Base-by-base conservation (phyloP, 371 early-diverging fungal species). In the Hamiltosporidium magnivora region DNA sequence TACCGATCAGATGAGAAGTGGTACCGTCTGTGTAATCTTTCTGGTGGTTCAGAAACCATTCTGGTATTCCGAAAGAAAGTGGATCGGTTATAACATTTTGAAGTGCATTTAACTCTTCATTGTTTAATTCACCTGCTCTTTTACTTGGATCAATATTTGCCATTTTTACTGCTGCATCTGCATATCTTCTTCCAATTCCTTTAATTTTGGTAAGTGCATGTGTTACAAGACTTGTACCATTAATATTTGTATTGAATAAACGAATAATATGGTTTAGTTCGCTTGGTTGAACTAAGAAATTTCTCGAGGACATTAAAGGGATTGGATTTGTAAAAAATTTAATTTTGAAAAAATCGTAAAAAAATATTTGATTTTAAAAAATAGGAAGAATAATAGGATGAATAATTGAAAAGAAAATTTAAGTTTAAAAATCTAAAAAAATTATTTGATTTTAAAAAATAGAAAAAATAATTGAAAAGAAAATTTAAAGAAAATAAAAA, bases 181-280 rank as follows among this genome's bases (percentile, higher is more conserved):
- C 85, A 85, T 92, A 92, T 80, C 97, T 88, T 73, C 91, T 88
- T 85, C 97, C 97, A 69, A 93, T 88, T 86, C 97, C 97, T 87
- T 89, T 90, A 85, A 96, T 94, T 83, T 86, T 84, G 72, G 93
- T 94, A 80, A 96, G 82, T 79, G 97, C 93, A 85, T 87, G 90
- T 85, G 88, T 87, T 80, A 93, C 85, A 85, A 90, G 92, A 77
- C 86, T 85, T 83, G 88, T 89, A 73, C 97, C 97, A 83, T 96
- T 91, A 80, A 96, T 88, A 87, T 96, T 96, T 84, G 97, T 96
- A 88, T 96, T 96, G 83, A 92, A 89, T 67, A 96, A 86, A 92
- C 97, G 95, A 77, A 94, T 85, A 85, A 96, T 95, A 86, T 91
- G 90, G 85, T 92, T 93, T 86, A 94, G 91, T 81, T 87, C 86